These are phyloP conservation scores for Nyssa sinensis DNA, from an alignment of 148 eudicot genomes.

Conservation along the genomic window DNA sequence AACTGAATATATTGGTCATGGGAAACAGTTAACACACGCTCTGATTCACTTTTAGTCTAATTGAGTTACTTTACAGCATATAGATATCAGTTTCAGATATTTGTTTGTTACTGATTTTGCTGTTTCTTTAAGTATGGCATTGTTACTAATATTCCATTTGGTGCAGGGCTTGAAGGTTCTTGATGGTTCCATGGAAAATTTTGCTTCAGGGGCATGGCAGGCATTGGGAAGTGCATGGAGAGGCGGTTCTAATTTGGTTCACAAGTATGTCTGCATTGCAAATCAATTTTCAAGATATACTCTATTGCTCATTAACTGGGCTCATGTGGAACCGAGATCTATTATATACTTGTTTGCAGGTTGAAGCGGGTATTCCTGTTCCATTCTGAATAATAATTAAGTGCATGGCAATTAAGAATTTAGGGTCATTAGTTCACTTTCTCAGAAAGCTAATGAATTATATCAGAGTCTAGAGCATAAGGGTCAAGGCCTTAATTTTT, in stretches of 20 bases:
- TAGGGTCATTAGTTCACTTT: background rate
- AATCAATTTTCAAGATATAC: background rate
- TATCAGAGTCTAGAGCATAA: background rate
- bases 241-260: slow-evolving; percentile 75
- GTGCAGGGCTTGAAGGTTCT: slow-evolving; percentile 83
- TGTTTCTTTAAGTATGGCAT: background rate
- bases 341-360: background rate
- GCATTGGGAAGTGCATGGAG: slow-evolving; percentile 89
- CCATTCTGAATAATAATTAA: background rate
- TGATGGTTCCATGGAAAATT: slow-evolving; percentile 75
- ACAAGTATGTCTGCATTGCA: slow-evolving; percentile 51
- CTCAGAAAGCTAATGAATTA: background rate
- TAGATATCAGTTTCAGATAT: background rate
- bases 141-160: slow-evolving; percentile 1
- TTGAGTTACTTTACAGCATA: slow-evolving; percentile 3
- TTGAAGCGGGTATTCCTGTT: background rate
- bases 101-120: background rate
- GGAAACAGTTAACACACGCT: background rate
- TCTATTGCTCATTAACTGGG: background rate
- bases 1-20: too few relatives aligned
- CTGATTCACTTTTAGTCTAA: background rate
- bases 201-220: slow-evolving; percentile 98
- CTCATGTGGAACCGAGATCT: background rate
- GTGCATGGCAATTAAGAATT: background rate
- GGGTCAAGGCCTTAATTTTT: too few relatives aligned